Evolutionary conservation across 345 rosid genomes (phyloP).

Genomic region (Populus nigra): DNA sequence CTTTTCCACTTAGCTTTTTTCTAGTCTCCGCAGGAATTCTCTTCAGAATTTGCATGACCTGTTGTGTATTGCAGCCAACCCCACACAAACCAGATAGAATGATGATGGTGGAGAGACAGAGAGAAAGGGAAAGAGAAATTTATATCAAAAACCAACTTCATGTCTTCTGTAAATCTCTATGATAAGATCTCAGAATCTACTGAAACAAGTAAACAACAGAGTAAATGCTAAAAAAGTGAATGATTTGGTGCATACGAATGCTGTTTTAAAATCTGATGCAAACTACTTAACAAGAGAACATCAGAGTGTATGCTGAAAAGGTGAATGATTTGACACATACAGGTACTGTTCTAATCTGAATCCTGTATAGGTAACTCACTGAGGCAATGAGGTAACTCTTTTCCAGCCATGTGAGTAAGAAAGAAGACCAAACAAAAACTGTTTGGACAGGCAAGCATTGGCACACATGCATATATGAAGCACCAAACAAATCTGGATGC

Average conservation of each 20-base stretch:
- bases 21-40: conserved; percentile 62
- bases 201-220: background rate
- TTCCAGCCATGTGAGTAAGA: background rate
- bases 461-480: background rate
- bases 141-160: background rate
- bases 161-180: background rate
- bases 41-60: conserved; percentile 81
- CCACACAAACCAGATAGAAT: background rate
- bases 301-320: background rate
- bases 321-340: background rate
- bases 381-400: background rate
- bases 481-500: background rate
- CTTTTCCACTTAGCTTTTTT: conserved; percentile 70
- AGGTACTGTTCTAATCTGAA: background rate
- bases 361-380: background rate
- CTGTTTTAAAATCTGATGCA: background rate
- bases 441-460: background rate
- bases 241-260: background rate
- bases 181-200: background rate
- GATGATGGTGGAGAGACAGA: background rate
- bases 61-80: conserved; percentile 5
- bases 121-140: background rate
- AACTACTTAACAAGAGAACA: background rate
- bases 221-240: conserved; percentile 4
- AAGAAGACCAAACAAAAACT: background rate